Percentiles rank a stretch among this genome's conserved stretches.
These are phyloP conservation scores for Limonomyces culmigenus DNA, from an alignment of 1,284 basidiomycete genomes.

Conservation along the genomic window DNA sequence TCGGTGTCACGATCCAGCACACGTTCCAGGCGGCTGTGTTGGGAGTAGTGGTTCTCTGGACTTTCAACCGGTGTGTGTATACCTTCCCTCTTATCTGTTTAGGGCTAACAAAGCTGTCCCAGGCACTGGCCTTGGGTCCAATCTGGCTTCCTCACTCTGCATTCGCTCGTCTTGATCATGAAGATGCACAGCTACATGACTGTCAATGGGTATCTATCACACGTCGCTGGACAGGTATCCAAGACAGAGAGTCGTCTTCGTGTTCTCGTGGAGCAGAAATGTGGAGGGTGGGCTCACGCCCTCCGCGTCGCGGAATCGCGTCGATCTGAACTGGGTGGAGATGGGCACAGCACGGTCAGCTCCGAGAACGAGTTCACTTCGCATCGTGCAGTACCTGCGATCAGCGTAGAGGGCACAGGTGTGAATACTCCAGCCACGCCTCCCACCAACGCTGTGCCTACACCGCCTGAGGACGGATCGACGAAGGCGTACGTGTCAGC, in stretches of 20 bases:
- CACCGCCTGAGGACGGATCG: too few relatives aligned
- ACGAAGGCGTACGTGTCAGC: conserved; percentile 43
- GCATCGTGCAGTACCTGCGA: too few relatives aligned
- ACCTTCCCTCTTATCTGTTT: conserved; percentile 1
- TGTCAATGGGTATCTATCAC: conserved; percentile 75
- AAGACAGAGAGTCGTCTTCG: conserved; percentile 25
- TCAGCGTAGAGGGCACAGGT: not conserved
- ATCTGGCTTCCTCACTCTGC: conserved; percentile 89
- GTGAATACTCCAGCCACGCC: conserved; percentile 19
- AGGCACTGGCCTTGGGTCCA: conserved; percentile 98
- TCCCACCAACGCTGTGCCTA: conserved; percentile 19
- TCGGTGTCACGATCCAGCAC: conserved; percentile 66
- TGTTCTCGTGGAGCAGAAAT: too few relatives aligned
- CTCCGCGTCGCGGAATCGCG: conserved; percentile 27
- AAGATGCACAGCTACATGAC: conserved; percentile 93
- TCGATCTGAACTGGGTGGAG: conserved; percentile 19
- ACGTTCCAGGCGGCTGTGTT: conserved; percentile 57
- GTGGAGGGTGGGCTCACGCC: conserved; percentile 52
- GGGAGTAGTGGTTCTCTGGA: conserved; percentile 63
- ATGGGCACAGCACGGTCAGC: conserved; percentile 13
- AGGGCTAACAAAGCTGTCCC: conserved; percentile 1
- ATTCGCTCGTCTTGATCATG: conserved; percentile 85
- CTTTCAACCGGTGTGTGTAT: conserved; percentile 49
- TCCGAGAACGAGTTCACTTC: conserved; percentile 9
- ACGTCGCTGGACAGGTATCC: conserved; percentile 29